phyloP scores from a whole-genome alignment of 2,329 filamentous ascomycete species.

The Ustulina deusta region DNA sequence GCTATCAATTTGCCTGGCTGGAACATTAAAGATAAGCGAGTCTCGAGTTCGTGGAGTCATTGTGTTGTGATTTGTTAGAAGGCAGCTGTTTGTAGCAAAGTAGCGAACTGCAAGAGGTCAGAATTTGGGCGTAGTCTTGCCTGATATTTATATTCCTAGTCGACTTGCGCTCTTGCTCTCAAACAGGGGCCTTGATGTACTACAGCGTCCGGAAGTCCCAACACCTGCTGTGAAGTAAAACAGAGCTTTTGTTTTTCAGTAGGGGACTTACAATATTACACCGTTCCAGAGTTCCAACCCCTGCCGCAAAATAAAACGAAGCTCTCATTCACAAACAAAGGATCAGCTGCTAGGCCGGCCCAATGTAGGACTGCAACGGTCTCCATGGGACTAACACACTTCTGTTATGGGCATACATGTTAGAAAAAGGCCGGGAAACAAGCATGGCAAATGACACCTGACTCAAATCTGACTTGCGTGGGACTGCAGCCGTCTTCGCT shows the following conservation, averaged over 20 bases:
- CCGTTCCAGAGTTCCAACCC: background rate
- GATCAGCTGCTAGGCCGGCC: too few species aligned
- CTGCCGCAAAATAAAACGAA: background rate
- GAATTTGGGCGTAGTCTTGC: background rate
- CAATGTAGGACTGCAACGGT: background rate
- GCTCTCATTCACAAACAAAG: conserved; percentile 1
- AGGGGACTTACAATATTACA: background rate
- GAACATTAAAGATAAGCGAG: background rate
- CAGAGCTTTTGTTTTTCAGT: background rate
- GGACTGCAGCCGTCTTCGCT: background rate
- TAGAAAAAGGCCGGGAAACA: background rate
- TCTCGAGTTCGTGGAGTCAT: conserved; percentile 9
- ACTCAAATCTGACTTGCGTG: background rate
- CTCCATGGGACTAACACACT: too few species aligned
- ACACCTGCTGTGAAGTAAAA: too few species aligned
- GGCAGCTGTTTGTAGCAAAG: background rate
- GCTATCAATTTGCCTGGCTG: background rate
- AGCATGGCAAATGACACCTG: background rate
- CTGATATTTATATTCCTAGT: conserved; percentile 1
- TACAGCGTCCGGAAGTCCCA: too few species aligned
- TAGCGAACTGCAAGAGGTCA: background rate
- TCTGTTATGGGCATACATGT: too few species aligned
- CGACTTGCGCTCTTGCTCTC: background rate
- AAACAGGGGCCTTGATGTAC: too few species aligned
- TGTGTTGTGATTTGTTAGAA: background rate